These are phyloP conservation scores for Toxicodendron radicans DNA, from an alignment of 345 rosid species.

Conservation along the genomic window DNA sequence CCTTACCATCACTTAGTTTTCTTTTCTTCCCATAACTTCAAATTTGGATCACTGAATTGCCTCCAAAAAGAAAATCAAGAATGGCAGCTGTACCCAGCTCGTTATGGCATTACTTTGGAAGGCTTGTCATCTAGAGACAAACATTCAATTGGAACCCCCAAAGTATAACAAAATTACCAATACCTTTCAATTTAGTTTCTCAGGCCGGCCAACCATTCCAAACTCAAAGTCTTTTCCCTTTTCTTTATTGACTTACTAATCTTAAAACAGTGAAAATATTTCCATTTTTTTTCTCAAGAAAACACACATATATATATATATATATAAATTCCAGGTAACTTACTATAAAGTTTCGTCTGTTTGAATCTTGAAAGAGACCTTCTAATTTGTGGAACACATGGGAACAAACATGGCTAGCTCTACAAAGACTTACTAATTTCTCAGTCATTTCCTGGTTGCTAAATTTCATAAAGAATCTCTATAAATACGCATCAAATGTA, in stretches of 20 bases:
- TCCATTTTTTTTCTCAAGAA: not conserved
- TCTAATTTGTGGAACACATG: not conserved
- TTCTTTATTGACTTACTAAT: not conserved
- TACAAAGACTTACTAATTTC: too few relatives aligned
- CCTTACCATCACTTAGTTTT: too few relatives aligned
- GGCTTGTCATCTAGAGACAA: not conserved
- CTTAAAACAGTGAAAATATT: not conserved
- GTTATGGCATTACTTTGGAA: not conserved
- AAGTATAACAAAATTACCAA: not conserved
- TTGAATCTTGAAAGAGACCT: not conserved
- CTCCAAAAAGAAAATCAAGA: not conserved
- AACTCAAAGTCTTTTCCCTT: not conserved
- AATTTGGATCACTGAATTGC: not conserved
- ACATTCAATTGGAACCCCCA: not conserved
- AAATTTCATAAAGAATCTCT: too few relatives aligned
- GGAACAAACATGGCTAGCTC: not conserved
- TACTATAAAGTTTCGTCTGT: not conserved
- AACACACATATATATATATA: too few relatives aligned
- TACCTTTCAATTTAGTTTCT: not conserved
- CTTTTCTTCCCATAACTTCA: too few relatives aligned
- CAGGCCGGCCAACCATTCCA: not conserved
- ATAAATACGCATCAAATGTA: too few relatives aligned
- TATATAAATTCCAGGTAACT: not conserved
- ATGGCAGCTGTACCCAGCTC: not conserved
- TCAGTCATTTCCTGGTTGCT: too few relatives aligned